These are phyloP conservation scores for Pleodorina starrii DNA, from an alignment of 139 green algal genomes.

Conservation along the genomic window DNA sequence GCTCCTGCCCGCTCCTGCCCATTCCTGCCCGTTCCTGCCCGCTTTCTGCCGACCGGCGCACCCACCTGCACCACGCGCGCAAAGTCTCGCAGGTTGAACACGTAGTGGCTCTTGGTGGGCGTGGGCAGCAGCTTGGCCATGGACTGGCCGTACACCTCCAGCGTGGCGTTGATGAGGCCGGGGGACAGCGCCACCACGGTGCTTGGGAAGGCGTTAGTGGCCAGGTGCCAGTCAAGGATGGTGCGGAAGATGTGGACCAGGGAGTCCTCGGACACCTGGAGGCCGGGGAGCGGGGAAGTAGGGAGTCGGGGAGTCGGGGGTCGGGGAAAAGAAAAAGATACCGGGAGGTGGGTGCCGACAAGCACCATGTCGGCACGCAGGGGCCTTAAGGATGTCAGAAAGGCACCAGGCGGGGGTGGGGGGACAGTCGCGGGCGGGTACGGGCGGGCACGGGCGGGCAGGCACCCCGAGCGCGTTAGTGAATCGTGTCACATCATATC, in stretches of 20 bases:
- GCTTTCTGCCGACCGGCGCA: too few relatives aligned
- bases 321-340: too few relatives aligned
- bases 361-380: too few relatives aligned
- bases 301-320: background rate
- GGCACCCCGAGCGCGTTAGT: too few relatives aligned
- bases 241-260: slow-evolving; percentile 80
- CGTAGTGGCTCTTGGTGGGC: slow-evolving; percentile 86
- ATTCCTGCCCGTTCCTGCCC: too few relatives aligned
- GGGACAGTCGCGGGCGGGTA: too few relatives aligned
- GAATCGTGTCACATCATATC: too few relatives aligned
- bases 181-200: background rate
- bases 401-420: too few relatives aligned
- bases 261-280: slow-evolving; percentile 73
- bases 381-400: too few relatives aligned
- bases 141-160: slow-evolving; percentile 78
- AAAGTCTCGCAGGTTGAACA: slow-evolving; percentile 90
- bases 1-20: too few relatives aligned
- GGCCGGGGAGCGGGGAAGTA: background rate
- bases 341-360: background rate
- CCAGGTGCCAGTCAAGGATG: slow-evolving; percentile 85
- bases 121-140: slow-evolving; percentile 83
- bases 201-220: slow-evolving; percentile 56
- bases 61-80: slow-evolving; percentile 78
- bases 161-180: slow-evolving; percentile 61
- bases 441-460: too few relatives aligned